Base-by-base conservation (phyloP, 1,284 basidiomycete species). In the Austroboletus novae-zelandiae region DNA sequence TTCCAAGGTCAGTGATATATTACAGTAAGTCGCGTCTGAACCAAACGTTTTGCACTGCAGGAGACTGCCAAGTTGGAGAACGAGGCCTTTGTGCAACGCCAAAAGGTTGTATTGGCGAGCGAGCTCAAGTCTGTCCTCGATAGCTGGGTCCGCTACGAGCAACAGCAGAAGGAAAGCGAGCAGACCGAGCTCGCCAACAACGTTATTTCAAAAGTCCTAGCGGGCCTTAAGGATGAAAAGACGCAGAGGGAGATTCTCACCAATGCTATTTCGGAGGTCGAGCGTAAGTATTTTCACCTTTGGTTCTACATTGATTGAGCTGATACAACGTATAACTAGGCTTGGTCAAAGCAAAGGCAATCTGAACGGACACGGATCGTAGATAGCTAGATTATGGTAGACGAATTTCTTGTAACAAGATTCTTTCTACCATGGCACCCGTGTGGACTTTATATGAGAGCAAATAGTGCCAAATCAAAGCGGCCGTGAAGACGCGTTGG, bases 101-200 rank as follows among this genome's bases (percentile, higher is more conserved):
- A 99, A 78, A 90, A 92, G 74, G 86, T 89, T 58, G 84, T 82
- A 45, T 76, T 98, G 62, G 87, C 94, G 35, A 60, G 87, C 45
- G 97, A 99, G 77, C 79, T 98, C 71, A 99, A 98, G 79, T 63
- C 86, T 35, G 95, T 99, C 35, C 84, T 99, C 53, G 97, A 99
- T 80, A 91, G 89, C 69, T 98, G 96, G 95, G 95, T 96, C 54
- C 90, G 96, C 67, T 95, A 85, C 74, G 96, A 99, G 79, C 94
- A 97, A 69, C 92, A 95, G 73, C 80, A 87, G 70, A 94, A 97
- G 77, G 95, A 99, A 80, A 89, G 81, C 65, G 94, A 99, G 78
- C 97, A 99, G 82, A 79, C 83, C 32, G 88, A 92, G 49, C 85
- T 99, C 48, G 89, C 94, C 57, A 87, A 89, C 79, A 75, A 79